Base-by-base conservation (phyloP, 192 early-diverging fungal species). In the Coemansia sp. region DNA sequence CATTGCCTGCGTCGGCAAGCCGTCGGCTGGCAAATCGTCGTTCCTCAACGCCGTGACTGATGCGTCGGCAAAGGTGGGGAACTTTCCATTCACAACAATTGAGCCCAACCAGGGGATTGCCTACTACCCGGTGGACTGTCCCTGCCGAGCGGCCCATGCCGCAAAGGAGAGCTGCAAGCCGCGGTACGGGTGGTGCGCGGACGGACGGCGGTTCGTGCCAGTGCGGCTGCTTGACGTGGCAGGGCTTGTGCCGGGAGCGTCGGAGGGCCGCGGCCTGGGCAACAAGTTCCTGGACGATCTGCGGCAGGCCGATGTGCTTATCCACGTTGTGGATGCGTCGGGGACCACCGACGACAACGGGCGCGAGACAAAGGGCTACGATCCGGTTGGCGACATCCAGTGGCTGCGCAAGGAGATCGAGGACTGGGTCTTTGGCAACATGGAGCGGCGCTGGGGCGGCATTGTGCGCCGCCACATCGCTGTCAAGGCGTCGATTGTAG, bases 21-120 rank as follows among this genome's bases (percentile, higher is more conserved):
- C 89, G 37, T 90, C 87, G 26, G 93, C 93, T 0, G 93, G 93
- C 64, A 94, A 94, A 67, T 90, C 88, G 10, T 92, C 91, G 45
- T 91, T 94, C 56, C 70, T 94, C 56, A 94, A 94, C 67, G 88
- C 92, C 16, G 90, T 92, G 16, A 87, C 88, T 1, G 92, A 94
- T 63, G 93, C 93, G 6, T 81, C 86, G 16, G 93, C 93, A 49
- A 94, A 94, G 65, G 92, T 93, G 18, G 93, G 91, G 45, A 92
- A 88, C 71, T 93, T 88, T 57, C 93, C 93, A 6, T 94, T 94
- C 80, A 94, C 93, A 18, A 94, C 93, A 37, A 94, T 94, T 45
- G 88, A 90, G 62, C 92, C 92, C 16, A 93, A 93, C 78, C 86
- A 90, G 61, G 92, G 91, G 50, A 84, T 94, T 38, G 87, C 88